Evolutionary conservation across 2,329 filamentous ascomycete species (phyloP), one percentile per base, ranked within the genome.

Genomic region (Rugonectria rugulosa): DNA sequence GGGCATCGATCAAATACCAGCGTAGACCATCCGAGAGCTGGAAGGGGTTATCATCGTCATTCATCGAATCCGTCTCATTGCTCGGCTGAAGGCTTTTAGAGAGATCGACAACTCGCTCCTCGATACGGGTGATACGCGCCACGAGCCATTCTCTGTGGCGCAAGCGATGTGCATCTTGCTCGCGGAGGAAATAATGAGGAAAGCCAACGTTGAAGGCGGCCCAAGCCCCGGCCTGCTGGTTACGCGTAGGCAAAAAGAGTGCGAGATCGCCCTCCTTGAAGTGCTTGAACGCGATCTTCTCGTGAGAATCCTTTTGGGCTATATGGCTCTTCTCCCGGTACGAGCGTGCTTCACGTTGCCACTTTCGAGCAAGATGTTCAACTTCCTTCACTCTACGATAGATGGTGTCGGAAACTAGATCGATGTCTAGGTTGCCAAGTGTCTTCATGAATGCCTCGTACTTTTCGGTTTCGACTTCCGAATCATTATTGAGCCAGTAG

Each of bases 201-300:
- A 94, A 96, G 1, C 93, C 94, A 26, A 99, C 91, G 68, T 99
- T 99, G 82, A 99, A 99, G 1, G 95, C 95, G 5, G 95, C 95
- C 95, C 95, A 99, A 1, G 95, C 94, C 14, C 94, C 90, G 5
- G 92, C 95, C 31, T 90, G 91, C 74, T 98, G 93, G 70, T 97
- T 98, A 29, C 94, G 84, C 0, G 95, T 99, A 0, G 95, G 95
- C 34, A 99, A 77, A 77, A 99, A 99, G 2, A 99, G 75, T 11
- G 94, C 95, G 12, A 99, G 81, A 69, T 99, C 95, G 7, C 95
- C 94, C 73, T 97, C 93, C 70, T 97, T 98, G 79, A 99, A 99
- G 45, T 94, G 88, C 57, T 89, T 89, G 72, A 95, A 97, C 2
- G 95, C 93, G 69, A 99, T 97, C 79, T 98, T 98, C 64, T 97